Conservation (phyloP, 306 rosid species). For the Trifolium pratense region DNA sequence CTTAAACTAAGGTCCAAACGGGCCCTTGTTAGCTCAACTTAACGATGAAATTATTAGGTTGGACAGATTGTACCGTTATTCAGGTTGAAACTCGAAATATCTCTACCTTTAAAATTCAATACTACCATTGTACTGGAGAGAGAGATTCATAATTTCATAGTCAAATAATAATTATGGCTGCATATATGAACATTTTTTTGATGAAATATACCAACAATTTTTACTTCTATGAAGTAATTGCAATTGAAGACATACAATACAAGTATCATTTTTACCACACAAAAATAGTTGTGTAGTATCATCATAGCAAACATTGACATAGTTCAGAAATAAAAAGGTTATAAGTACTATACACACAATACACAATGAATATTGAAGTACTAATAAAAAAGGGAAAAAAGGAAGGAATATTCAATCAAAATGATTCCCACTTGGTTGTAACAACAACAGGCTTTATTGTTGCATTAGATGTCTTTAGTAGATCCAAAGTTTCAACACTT, state of each 20-base stretch:
- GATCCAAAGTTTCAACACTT: conserved; percentile 75
- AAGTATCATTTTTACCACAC: conserved; percentile 14
- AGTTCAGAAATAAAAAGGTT: conserved; percentile 6
- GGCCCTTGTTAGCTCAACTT: no score
- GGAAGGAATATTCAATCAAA: background rate
- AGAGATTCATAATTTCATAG: no score
- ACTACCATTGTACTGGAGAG: no score
- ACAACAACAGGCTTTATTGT: conserved; percentile 60
- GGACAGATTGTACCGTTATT: no score
- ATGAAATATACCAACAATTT: conserved; percentile 29
- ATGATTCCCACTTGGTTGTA: conserved; percentile 71
- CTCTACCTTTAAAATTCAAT: no score
- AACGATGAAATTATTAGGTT: no score
- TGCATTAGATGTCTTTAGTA: conserved; percentile 66
- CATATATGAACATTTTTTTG: background rate
- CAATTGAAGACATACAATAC: conserved; percentile 1
- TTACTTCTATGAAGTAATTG: background rate
- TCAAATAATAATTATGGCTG: no score
- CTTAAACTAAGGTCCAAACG: no score
- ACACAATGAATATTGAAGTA: conserved; percentile 16
- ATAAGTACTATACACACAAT: background rate
- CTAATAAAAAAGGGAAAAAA: background rate
- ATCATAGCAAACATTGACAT: conserved; percentile 32
- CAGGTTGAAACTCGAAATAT: no score
- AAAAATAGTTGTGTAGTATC: background rate